phyloP scores from a whole-genome alignment of 2,329 filamentous ascomycete species.

The Pestalotiopsis sp. region DNA sequence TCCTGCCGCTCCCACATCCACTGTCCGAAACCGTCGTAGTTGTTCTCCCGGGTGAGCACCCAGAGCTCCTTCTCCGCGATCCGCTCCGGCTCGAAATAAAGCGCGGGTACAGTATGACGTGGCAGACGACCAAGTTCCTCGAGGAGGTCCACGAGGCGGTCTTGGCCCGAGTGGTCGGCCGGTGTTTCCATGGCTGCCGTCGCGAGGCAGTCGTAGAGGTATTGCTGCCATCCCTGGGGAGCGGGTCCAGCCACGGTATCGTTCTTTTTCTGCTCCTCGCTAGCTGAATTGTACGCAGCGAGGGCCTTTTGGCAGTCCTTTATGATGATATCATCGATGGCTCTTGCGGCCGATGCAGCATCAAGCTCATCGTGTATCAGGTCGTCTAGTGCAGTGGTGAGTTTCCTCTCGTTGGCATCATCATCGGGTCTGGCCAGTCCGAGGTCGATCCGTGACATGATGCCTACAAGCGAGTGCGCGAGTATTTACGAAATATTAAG shows the following conservation, averaged over 20 bases:
- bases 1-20: constrained; percentile 7
- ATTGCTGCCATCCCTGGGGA: constrained; percentile 6
- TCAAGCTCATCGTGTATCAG: not conserved
- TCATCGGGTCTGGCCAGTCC: constrained; percentile 1
- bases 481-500: too few species aligned
- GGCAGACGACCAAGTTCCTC: not conserved
- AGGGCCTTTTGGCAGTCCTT: not conserved
- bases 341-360: not conserved
- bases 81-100: not conserved
- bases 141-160: not conserved
- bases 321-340: not conserved
- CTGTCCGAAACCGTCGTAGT: constrained; percentile 3
- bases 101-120: not conserved
- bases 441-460: not conserved
- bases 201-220: constrained; percentile 2
- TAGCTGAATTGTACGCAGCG: not conserved
- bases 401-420: constrained; percentile 3
- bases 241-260: not conserved
- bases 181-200: constrained; percentile 4
- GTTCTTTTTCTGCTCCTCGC: not conserved
- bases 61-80: constrained; percentile 9
- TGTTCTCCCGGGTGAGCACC: not conserved
- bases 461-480: not conserved
- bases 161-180: not conserved
- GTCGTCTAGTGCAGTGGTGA: not conserved